A percentile compares a stretch with the other conserved stretches of the same genome.
These are phyloP conservation scores for Rubroboletus pulcherrimus DNA, from an alignment of 768 basidiomycete genomes.

Conservation along the genomic window DNA sequence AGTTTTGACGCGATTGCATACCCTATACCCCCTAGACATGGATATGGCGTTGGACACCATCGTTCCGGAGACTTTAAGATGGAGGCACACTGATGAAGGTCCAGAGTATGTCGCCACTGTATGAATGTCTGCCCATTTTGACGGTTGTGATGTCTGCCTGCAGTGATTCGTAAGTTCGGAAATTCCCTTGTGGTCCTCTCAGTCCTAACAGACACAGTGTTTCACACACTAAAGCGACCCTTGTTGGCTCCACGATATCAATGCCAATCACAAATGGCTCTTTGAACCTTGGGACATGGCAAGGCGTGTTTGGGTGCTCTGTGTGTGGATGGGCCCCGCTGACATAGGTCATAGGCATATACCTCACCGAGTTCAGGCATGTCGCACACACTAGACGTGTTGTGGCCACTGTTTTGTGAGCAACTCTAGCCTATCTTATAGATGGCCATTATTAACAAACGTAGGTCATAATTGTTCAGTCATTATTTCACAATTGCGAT, in stretches of 20 bases:
- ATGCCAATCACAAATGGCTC: conserved; percentile 79
- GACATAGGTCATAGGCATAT: conserved; percentile 54
- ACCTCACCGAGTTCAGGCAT: conserved; percentile 82
- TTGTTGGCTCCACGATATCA: conserved; percentile 78
- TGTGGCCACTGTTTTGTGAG: conserved; percentile 81
- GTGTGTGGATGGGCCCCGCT: neutral
- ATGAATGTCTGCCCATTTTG: neutral
- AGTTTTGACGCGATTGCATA: conserved; percentile 30
- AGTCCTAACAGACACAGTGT: conserved; percentile 44
- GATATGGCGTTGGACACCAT: conserved; percentile 89
- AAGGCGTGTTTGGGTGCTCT: conserved; percentile 47
- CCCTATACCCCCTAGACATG: conserved; percentile 63
- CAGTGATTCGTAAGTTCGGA: conserved; percentile 68
- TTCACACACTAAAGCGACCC: conserved; percentile 86
- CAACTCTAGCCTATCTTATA: neutral
- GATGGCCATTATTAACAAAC: neutral
- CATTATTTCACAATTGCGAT: neutral
- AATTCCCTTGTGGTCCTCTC: neutral
- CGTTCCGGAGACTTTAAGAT: conserved; percentile 78
- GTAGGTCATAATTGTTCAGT: conserved; percentile 9
- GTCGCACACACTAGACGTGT: conserved; percentile 59
- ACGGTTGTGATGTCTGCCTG: conserved; percentile 5
- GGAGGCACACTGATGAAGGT: conserved; percentile 90
- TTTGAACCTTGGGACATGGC: conserved; percentile 89
- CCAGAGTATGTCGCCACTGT: conserved; percentile 57